Evolutionary conservation across 148 eudicot genomes (phyloP), one percentile per base, ranked within the genome.

Genomic region (Chenopodium berlandieri): DNA sequence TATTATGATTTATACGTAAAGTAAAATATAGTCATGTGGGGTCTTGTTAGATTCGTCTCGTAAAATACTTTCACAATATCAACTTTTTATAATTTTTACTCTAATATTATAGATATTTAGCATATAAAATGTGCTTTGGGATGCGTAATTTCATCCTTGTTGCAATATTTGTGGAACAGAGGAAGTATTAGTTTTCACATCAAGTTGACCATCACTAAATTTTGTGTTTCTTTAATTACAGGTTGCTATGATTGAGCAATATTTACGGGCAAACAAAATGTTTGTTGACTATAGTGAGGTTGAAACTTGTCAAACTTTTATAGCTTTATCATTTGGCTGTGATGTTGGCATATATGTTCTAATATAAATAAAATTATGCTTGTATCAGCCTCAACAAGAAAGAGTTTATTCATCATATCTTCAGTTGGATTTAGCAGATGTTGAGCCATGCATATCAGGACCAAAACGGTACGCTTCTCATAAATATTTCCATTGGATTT

Each of bases 231-330:
- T 77, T 68, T 14, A 7, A 79, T 56, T 65, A 10, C 82, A 94
- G 99, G 96, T 95, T 46, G 83, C 91, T 58, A 95, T 93, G 99
- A 88, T 95, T 83, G 99, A 95, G 86, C 90, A 92, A 60, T 95
- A 93, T 85, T 81, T 95, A 83, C 93, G 99, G 20, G 99, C 99
- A 75, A 95, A 95, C 94, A 92, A 90, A 11, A 91, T 95, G 99
- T 93, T 95, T 85, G 92, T 95, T 52, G 99, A 95, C 86, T 95
- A 95, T 85, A 91, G 72, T 75, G 93, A 95, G 98, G 98, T 95
- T 84, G 17, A 64, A 32, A 48, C 64, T 25, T 40, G 30, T n/a
- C 4, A 4, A 40, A 40, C 44, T 56, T 86, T 23, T 70, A 27
- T 71, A 3, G 16, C 60, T 47, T 78, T 56, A 9, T 34, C 58